These are phyloP conservation scores for Metarhizium album DNA, from an alignment of 2,329 filamentous ascomycete species.

Conservation along the genomic window DNA sequence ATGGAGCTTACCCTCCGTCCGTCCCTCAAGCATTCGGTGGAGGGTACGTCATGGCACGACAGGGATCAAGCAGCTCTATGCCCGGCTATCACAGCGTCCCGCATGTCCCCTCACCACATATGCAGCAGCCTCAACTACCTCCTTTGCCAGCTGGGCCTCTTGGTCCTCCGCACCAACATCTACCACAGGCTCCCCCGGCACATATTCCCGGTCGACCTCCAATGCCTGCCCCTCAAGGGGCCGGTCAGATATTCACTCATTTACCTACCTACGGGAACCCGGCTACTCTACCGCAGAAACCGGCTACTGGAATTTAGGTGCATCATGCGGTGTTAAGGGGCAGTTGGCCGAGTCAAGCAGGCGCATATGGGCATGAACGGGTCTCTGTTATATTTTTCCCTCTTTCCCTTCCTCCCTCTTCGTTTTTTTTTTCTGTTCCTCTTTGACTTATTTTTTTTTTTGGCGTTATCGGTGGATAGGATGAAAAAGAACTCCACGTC, in stretches of 20 bases:
- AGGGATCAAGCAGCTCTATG: constrained; percentile 44
- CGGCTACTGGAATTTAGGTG: constrained; percentile 36
- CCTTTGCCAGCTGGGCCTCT: constrained; percentile 24
- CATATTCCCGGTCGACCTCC: constrained; percentile 37
- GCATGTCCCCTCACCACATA: constrained; percentile 27
- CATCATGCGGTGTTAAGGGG: constrained; percentile 17
- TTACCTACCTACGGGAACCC: constrained; percentile 49
- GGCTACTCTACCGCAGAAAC: constrained; percentile 49
- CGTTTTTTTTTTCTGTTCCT: too few species aligned
- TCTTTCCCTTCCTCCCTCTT: neutral
- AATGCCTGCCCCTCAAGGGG: constrained; percentile 30
- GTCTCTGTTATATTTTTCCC: constrained; percentile 3
- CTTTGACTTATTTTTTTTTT: constrained; percentile 9
- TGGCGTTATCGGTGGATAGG: constrained; percentile 29
- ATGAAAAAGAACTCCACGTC: constrained; percentile 10
- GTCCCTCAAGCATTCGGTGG: constrained; percentile 35
- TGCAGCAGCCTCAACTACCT: constrained; percentile 6
- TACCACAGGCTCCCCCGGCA: constrained; percentile 30
- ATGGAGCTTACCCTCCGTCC: constrained; percentile 36
- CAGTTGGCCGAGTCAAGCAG: constrained; percentile 14
- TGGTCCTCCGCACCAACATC: constrained; percentile 23
- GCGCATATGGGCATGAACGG: constrained; percentile 25
- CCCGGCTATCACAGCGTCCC: constrained; percentile 36
- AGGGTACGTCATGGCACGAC: constrained; percentile 45
- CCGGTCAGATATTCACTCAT: constrained; percentile 38